These are phyloP conservation scores for Vitis vinifera DNA, from an alignment of 164 flowering plant genomes.

Conservation along the genomic window DNA sequence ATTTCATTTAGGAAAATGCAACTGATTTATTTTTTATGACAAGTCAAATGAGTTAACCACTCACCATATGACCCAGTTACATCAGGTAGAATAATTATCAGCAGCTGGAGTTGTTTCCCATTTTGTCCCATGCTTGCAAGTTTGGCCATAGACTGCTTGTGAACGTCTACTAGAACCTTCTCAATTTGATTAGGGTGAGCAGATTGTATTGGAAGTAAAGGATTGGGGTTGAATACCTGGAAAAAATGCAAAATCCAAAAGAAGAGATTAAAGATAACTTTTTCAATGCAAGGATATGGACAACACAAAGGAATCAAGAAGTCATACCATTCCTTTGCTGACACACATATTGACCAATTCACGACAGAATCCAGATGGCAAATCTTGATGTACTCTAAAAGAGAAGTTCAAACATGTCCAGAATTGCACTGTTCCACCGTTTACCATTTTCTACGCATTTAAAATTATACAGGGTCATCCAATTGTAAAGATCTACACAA, in stretches of 20 bases:
- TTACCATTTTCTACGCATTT: slow-evolving; percentile 65
- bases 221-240: slow-evolving; percentile 46
- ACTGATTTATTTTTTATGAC: neutral
- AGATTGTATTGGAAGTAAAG: slow-evolving; percentile 35
- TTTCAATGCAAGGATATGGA: neutral
- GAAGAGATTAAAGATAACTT: neutral
- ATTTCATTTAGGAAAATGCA: neutral
- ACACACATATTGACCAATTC: slow-evolving; percentile 54
- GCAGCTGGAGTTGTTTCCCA: slow-evolving; percentile 48
- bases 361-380: slow-evolving; percentile 31
- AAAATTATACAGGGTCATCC: neutral
- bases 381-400: slow-evolving; percentile 6
- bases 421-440: slow-evolving; percentile 52
- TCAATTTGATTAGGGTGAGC: slow-evolving; percentile 43
- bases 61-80: slow-evolving; percentile 67
- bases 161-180: slow-evolving; percentile 36
- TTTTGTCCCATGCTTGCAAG: neutral
- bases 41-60: slow-evolving; percentile 8
- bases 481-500: neutral
- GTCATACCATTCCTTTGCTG: slow-evolving; percentile 77
- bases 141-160: slow-evolving; percentile 13
- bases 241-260: neutral
- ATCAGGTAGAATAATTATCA: slow-evolving; percentile 80
- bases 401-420: slow-evolving; percentile 78
- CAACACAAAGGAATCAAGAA: neutral